Conservation (phyloP, 768 basidiomycete genomes). For the Cystofilobasidium capitatum region DNA sequence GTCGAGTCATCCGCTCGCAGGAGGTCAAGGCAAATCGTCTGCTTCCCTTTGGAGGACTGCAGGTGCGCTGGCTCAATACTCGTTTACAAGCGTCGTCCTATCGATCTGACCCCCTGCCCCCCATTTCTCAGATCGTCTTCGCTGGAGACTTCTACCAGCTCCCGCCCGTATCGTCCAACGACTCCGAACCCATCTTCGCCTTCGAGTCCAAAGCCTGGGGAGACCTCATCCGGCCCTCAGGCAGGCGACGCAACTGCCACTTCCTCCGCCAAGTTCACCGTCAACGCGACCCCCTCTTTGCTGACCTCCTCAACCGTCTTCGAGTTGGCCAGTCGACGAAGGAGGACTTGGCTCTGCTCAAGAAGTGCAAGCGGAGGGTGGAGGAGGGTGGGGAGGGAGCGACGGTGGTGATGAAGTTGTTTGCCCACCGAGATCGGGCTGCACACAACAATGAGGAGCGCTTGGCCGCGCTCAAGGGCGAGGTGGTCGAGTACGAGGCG, state of each 20-base stretch:
- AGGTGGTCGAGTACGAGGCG: not conserved
- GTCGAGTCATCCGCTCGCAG: slow-evolving; percentile 46
- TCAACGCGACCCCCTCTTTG: slow-evolving; percentile 14
- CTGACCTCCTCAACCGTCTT: slow-evolving; percentile 9
- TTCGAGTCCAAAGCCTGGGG: slow-evolving; percentile 79
- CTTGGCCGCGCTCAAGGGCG: not conserved
- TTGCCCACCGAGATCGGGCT: not conserved
- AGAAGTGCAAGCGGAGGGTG: not conserved
- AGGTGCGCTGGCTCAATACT: slow-evolving; percentile 56
- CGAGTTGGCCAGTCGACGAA: slow-evolving; percentile 3
- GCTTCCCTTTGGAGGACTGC: slow-evolving; percentile 84
- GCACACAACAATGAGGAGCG: not conserved
- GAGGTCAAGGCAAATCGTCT: slow-evolving; percentile 39
- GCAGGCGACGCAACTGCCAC: not conserved
- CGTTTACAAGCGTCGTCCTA: not conserved
- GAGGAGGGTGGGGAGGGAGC: not conserved
- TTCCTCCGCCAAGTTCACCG: slow-evolving; percentile 18
- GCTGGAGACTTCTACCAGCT: slow-evolving; percentile 98
- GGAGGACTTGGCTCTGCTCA: not conserved
- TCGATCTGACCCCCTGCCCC: not conserved
- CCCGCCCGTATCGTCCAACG: slow-evolving; percentile 62
- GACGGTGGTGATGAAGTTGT: not conserved
- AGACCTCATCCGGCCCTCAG: slow-evolving; percentile 62
- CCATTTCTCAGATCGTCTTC: slow-evolving; percentile 60
- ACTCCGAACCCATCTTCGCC: slow-evolving; percentile 62